Percentiles rank a stretch among this genome's conserved stretches.
phyloP scores from a whole-genome alignment of 2,329 filamentous ascomycete species.

The Rhynchosporium graminicola region DNA sequence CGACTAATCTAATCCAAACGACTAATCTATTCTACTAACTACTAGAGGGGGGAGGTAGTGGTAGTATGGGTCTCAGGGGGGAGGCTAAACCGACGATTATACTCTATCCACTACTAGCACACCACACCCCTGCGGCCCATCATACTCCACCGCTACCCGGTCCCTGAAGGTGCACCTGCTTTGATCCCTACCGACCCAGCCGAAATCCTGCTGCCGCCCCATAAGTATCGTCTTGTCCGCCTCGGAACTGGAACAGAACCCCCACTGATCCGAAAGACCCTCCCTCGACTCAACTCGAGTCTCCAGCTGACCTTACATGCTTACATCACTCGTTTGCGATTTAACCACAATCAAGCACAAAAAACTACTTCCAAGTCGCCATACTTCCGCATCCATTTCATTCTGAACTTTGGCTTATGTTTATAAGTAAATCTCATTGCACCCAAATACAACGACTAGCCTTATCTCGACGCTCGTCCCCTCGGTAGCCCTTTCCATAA shows the following conservation, averaged over 20 bases:
- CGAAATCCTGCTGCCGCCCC: background rate
- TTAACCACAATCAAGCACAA: background rate
- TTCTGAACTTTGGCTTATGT: background rate
- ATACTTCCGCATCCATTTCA: background rate
- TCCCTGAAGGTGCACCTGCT: no score
- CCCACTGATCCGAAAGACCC: slow-evolving; percentile 4
- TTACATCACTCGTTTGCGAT: background rate
- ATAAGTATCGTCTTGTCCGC: slow-evolving; percentile 14
- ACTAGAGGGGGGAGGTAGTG: no score
- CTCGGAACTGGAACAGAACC: slow-evolving; percentile 7
- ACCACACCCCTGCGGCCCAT: no score
- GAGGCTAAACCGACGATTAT: no score
- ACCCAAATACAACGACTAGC: background rate
- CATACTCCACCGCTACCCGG: no score
- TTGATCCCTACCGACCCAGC: no score
- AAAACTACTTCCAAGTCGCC: background rate
- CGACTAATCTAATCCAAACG: no score
- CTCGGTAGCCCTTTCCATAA: slow-evolving; percentile 15
- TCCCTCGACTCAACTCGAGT: slow-evolving; percentile 16
- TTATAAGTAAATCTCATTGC: background rate
- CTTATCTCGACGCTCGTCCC: slow-evolving; percentile 11
- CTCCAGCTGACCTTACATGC: background rate
- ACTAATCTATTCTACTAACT: no score
- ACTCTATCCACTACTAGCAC: no score
- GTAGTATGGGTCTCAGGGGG: no score